Evolutionary conservation across 257 asterid genomes (phyloP), one percentile per base, ranked within the genome.

Genomic region (Gentiana dahurica): DNA sequence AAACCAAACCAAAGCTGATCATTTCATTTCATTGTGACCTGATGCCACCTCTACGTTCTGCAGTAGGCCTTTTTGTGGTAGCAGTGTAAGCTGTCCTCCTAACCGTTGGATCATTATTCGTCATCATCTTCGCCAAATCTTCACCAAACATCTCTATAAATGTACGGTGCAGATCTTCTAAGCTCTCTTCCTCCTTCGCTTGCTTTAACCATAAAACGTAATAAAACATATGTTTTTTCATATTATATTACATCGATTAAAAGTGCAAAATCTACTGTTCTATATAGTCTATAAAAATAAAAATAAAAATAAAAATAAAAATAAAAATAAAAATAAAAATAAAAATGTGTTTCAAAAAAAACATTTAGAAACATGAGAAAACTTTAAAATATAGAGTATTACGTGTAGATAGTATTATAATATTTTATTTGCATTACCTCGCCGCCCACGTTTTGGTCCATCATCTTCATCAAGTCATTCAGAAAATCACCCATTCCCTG

Each of bases 401-500:
- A 15, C 24, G 24, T 15, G 24, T 15, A 15, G 24, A 15, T 15
- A 15, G 24, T 15, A 15, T 15, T 15, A 15, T 15, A 41, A 41
- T 5, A 41, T 41, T 41, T 10, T 50, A 55, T 36, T 45, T 43
- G 4, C 24, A 70, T 32, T 68, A 86, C 95, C 97, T 79, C 66
- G 2, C 74, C 55, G 63, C 75, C 87, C 5, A 63, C 85, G 41
- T 86, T 71, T 58, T 81, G 55, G 38, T 86, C 94, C 97, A 86
- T 86, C 85, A 82, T 77, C 24, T 71, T 80, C 85, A 83, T 69
- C 77, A 86, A 62, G 60, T 89, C 97, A 36, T 81, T 84, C 53
- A 89, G 68, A 73, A 89, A 89, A 64, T 86, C 97, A 34, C 90
- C 86, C 97, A 89, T 89, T 3, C 90, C 95, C 97, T 89, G 79